Percentiles rank a stretch among this genome's conserved stretches.
These are phyloP conservation scores for Fagopyrum tataricum DNA, from an alignment of 148 eudicot species.

Conservation along the genomic window DNA sequence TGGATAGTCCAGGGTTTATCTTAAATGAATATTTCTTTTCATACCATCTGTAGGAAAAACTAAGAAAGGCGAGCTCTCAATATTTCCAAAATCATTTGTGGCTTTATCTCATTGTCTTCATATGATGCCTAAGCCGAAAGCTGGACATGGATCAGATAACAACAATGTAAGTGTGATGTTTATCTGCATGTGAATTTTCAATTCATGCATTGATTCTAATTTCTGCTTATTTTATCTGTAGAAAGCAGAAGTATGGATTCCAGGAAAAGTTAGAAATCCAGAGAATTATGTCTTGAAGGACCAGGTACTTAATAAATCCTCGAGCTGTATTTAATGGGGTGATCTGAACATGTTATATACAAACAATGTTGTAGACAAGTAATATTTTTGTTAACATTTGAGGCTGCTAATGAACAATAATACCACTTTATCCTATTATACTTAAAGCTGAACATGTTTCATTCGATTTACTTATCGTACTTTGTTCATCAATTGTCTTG, in stretches of 20 bases:
- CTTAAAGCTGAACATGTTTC: too few species aligned
- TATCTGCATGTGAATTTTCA: neutral
- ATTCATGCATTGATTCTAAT: neutral
- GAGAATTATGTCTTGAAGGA: slow-evolving; percentile 74
- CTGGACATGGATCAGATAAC: slow-evolving; percentile 47
- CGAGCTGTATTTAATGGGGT: neutral
- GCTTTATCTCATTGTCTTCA: slow-evolving; percentile 85
- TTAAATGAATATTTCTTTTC: neutral
- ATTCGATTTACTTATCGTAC: too few species aligned
- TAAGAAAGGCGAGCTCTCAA: slow-evolving; percentile 86
- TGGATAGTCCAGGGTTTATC: neutral
- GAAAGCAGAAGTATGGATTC: slow-evolving; percentile 64
- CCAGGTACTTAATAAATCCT: slow-evolving; percentile 43
- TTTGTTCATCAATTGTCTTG: neutral
- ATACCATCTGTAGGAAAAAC: slow-evolving; percentile 56
- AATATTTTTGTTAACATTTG: neutral
- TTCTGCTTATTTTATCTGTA: slow-evolving; percentile 19
- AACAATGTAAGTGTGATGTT: slow-evolving; percentile 28
- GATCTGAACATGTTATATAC: neutral
- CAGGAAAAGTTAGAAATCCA: slow-evolving; percentile 77
- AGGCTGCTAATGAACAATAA: too few species aligned
- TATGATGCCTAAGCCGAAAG: slow-evolving; percentile 87
- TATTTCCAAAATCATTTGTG: slow-evolving; percentile 66
- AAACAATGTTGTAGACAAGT: neutral
- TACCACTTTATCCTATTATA: too few species aligned